Conservation (phyloP, 768 basidiomycete species). For the Leccinum boreale region DNA sequence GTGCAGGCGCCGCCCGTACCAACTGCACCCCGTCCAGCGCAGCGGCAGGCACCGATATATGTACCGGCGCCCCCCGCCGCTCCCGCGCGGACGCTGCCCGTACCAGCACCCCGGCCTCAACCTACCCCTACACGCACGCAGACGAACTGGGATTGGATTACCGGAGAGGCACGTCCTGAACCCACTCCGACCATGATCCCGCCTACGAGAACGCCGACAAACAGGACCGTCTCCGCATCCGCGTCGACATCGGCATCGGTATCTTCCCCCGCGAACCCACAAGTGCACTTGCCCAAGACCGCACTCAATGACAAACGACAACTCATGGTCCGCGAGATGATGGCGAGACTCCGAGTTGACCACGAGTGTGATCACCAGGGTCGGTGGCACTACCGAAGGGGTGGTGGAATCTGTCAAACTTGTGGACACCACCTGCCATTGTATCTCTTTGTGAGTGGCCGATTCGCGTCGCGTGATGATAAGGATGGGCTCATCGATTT, state of each 20-base stretch:
- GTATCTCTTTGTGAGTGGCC: constrained; percentile 48
- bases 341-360: constrained; percentile 42
- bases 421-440: constrained; percentile 39
- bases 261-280: neutral
- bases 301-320: constrained; percentile 2
- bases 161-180: neutral
- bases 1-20: neutral
- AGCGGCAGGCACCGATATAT: neutral
- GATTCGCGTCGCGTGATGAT: neutral
- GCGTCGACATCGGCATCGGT: neutral
- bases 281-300: neutral
- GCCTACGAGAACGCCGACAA: neutral
- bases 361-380: constrained; percentile 50
- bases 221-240: neutral
- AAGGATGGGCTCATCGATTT: neutral
- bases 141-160: neutral
- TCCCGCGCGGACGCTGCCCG: neutral
- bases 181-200: neutral
- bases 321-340: constrained; percentile 29
- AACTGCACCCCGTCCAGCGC: neutral
- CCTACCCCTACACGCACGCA: constrained; percentile 1
- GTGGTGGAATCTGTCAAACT: constrained; percentile 45
- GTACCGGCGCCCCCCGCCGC: neutral
- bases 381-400: constrained; percentile 43
- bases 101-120: neutral